These are phyloP conservation scores for Corchorus capsularis DNA, from an alignment of 345 rosid genomes.

Conservation along the genomic window DNA sequence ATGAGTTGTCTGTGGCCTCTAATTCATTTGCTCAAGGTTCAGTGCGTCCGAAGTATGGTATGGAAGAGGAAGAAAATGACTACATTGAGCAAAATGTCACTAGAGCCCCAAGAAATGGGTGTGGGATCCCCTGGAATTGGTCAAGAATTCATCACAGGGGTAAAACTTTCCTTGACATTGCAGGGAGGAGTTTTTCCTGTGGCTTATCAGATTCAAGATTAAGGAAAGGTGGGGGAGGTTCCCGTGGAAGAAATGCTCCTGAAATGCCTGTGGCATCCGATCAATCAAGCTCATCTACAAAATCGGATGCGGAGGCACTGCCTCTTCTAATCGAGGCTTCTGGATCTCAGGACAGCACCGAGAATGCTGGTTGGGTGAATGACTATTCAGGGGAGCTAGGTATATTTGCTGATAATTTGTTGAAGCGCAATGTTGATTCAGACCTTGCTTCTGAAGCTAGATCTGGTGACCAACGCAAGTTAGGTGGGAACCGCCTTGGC, in stretches of 20 bases:
- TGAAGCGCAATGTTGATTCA: constrained; percentile 67
- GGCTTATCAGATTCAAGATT: constrained; percentile 76
- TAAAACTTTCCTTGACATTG: constrained; percentile 78
- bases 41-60: constrained; percentile 31
- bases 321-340: constrained; percentile 73
- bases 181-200: constrained; percentile 95
- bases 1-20: constrained; percentile 85
- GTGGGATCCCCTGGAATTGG: constrained; percentile 99
- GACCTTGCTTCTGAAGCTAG: constrained; percentile 85
- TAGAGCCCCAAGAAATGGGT: constrained; percentile 76
- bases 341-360: constrained; percentile 61
- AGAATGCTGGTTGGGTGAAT: constrained; percentile 76
- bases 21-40: constrained; percentile 60
- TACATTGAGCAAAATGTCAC: constrained; percentile 52
- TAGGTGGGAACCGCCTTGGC: constrained; percentile 34
- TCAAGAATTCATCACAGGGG: constrained; percentile 91
- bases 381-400: constrained; percentile 97
- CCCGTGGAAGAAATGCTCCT: constrained; percentile 55
- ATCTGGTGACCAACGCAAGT: constrained; percentile 49
- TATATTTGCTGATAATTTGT: constrained; percentile 73
- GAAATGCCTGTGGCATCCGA: constrained; percentile 65
- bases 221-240: constrained; percentile 52
- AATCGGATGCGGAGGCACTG: constrained; percentile 57
- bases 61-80: constrained; percentile 53
- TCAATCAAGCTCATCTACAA: constrained; percentile 54